Conservation (phyloP, 2,329 filamentous ascomycete genomes). For the Aureobasidium mangrovei region DNA sequence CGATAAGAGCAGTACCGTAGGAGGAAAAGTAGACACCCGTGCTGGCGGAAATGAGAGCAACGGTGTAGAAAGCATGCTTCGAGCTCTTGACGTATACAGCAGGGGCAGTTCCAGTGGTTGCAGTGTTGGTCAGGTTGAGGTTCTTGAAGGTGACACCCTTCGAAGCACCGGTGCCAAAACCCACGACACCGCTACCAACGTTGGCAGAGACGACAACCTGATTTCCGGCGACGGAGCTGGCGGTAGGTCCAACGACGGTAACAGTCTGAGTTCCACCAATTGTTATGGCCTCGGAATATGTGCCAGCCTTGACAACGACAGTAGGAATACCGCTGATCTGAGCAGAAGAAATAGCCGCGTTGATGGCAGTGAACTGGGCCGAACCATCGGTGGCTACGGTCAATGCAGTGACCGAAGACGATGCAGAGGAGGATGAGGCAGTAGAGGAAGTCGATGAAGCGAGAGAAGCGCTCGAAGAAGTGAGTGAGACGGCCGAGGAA, state of each 20-base stretch:
- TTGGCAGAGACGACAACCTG: conserved; percentile 28
- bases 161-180: conserved; percentile 24
- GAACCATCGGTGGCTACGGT: conserved; percentile 38
- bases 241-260: conserved; percentile 32
- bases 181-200: conserved; percentile 22
- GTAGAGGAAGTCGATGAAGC: conserved; percentile 13
- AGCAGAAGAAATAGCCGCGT: conserved; percentile 36
- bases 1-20: conserved; percentile 32
- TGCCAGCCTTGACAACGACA: conserved; percentile 37
- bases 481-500: not conserved
- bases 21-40: conserved; percentile 23
- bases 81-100: conserved; percentile 29
- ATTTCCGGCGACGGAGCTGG: conserved; percentile 30
- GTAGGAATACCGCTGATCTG: conserved; percentile 35
- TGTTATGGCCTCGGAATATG: conserved; percentile 36
- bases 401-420: conserved; percentile 24
- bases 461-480: not conserved
- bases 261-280: conserved; percentile 35
- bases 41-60: conserved; percentile 35
- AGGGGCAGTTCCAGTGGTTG: conserved; percentile 18
- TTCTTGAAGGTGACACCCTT: conserved; percentile 32
- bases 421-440: conserved; percentile 10
- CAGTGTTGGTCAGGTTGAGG: conserved; percentile 32
- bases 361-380: conserved; percentile 39
- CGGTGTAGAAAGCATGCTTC: conserved; percentile 38